phyloP scores from a whole-genome alignment of 345 rosid species.

The Chamaenerion angustifolium region DNA sequence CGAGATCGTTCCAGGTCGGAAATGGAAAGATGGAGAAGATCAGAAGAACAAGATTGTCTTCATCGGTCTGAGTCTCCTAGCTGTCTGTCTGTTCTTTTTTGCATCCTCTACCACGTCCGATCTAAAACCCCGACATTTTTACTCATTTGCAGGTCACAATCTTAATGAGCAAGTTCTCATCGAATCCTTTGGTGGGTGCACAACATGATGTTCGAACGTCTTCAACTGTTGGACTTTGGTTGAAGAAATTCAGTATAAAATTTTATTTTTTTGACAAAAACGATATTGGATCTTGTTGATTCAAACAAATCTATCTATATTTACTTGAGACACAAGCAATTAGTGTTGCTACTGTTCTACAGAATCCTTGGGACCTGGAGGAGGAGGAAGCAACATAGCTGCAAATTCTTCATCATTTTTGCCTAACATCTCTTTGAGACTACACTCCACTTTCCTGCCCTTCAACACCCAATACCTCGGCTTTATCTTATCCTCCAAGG shows the following conservation, averaged over 20 bases:
- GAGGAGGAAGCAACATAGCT: constrained; percentile 17
- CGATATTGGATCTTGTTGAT: no score
- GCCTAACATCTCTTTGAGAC: constrained; percentile 65
- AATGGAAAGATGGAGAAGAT: constrained; percentile 54
- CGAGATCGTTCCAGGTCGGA: constrained; percentile 67
- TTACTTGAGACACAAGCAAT: neutral
- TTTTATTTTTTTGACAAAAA: no score
- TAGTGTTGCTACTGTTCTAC: no score
- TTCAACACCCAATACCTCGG: constrained; percentile 66
- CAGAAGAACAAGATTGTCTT: constrained; percentile 59
- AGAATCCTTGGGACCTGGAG: no score
- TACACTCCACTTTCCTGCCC: constrained; percentile 42
- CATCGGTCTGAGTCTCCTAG: constrained; percentile 38
- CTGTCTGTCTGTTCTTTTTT: no score
- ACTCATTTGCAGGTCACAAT: constrained; percentile 47
- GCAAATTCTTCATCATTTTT: constrained; percentile 82
- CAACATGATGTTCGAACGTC: neutral
- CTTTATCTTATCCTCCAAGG: constrained; percentile 73
- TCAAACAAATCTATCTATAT: constrained; percentile 3
- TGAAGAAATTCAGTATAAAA: no score
- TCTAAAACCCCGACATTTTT: no score
- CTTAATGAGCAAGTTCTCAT: constrained; percentile 45
- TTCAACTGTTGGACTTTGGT: neutral
- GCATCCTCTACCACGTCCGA: no score
- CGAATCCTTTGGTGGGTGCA: constrained; percentile 37